Evolutionary conservation across 2,329 filamentous ascomycete genomes (phyloP).

Genomic region (Cercospora sp.): DNA sequence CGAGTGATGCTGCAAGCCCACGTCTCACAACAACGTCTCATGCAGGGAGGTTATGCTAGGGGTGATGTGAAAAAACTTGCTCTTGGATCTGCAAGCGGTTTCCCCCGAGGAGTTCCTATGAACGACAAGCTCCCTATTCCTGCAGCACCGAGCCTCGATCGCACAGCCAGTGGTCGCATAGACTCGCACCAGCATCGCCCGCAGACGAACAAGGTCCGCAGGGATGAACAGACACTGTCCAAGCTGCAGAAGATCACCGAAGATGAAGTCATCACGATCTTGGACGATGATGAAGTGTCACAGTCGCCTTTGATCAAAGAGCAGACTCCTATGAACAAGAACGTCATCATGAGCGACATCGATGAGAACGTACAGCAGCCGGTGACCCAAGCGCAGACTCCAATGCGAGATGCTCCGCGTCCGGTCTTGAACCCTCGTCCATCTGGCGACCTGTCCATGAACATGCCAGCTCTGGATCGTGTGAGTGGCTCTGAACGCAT

Average conservation of each 20-base stretch:
- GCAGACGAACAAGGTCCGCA: background rate
- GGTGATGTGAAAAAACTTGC: background rate
- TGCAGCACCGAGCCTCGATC: background rate
- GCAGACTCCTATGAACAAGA: background rate
- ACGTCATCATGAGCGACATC: background rate
- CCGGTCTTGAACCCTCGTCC: background rate
- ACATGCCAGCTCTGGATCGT: background rate
- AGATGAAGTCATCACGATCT: background rate
- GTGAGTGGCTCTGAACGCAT: background rate
- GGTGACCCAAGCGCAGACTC: background rate
- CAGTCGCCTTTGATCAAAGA: background rate
- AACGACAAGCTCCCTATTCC: background rate
- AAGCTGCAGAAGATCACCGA: background rate
- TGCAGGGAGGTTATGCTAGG: background rate
- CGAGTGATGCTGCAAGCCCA: background rate
- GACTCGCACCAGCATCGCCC: background rate
- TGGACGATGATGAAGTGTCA: background rate
- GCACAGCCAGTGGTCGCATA: background rate
- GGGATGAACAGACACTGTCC: background rate
- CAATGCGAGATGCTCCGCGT: background rate
- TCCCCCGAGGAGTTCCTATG: background rate
- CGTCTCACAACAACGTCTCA: background rate
- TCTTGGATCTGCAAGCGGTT: background rate
- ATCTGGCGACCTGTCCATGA: background rate
- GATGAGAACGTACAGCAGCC: background rate